A percentile compares a stretch with the other conserved stretches of the same genome.
Evolutionary conservation across 768 basidiomycete genomes (phyloP).

Genomic region (Lentinula sp.): DNA sequence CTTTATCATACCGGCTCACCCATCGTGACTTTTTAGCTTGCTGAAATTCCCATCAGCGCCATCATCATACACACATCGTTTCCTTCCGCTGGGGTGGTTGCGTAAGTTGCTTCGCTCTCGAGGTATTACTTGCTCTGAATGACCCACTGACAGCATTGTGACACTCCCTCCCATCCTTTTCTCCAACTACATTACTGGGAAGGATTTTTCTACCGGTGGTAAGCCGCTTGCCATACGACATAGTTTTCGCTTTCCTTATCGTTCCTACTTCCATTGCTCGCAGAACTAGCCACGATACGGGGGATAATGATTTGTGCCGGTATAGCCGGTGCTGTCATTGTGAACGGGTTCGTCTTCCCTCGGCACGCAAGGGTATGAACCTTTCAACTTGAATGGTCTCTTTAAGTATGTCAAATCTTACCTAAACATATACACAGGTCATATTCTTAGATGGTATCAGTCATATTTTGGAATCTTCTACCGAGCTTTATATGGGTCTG

Average conservation of each 20-base stretch:
- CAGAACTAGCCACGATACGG: slow-evolving; percentile 34
- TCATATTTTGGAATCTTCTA: slow-evolving; percentile 30
- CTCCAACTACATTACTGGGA: slow-evolving; percentile 20
- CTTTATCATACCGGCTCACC: not conserved
- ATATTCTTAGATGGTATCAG: slow-evolving; percentile 34
- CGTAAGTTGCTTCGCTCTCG: slow-evolving; percentile 21
- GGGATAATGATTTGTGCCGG: slow-evolving; percentile 36
- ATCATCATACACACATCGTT: slow-evolving; percentile 31
- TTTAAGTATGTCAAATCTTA: not conserved
- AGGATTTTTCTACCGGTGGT: slow-evolving; percentile 22
- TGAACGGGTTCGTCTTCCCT: slow-evolving; percentile 41
- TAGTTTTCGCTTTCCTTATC: not conserved
- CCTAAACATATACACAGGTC: slow-evolving; percentile 18
- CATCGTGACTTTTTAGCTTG: slow-evolving; percentile 18
- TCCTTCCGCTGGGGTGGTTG: slow-evolving; percentile 35
- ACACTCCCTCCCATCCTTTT: slow-evolving; percentile 38
- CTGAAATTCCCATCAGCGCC: slow-evolving; percentile 41
- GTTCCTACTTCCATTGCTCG: not conserved
- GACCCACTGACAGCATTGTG: slow-evolving; percentile 15
- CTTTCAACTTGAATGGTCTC: not conserved
- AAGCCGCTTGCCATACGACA: slow-evolving; percentile 2
- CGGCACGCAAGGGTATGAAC: slow-evolving; percentile 35
- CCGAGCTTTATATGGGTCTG: slow-evolving; percentile 35
- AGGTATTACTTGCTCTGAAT: slow-evolving; percentile 10
- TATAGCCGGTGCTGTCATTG: slow-evolving; percentile 35